Base-by-base conservation (phyloP, 2,329 filamentous ascomycete genomes). In the Didymella exigua region DNA sequence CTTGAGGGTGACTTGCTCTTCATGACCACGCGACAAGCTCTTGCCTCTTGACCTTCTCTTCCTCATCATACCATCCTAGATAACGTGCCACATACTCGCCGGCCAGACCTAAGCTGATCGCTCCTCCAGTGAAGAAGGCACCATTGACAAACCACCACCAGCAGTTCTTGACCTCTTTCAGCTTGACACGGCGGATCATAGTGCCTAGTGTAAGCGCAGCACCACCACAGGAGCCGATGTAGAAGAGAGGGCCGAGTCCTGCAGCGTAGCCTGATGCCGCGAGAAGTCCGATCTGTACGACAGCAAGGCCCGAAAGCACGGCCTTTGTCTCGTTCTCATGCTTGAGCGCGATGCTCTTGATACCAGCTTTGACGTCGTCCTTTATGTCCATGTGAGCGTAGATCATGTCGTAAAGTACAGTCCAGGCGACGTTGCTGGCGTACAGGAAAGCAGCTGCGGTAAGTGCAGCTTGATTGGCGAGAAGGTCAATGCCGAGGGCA, bases 361-460 rank as follows among this genome's bases (percentile, higher is more conserved):
- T 95, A 8, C 91, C 92, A 0, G 88, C 91, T 74, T 91, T 92
- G 58, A 82, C 86, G 69, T 96, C 91, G 65, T 96, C 91, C 68
- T 88, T 88, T 73, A 93, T 89, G 67, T 96, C 91, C 87, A 95
- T 93, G 72, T 96, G 91, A 13, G 91, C 91, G 74, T 96, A 96
- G 27, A 96, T 91, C 86, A 95, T 96, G 73, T 96, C 91, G 73
- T 96, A 96, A 33, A 96, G 77, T 23, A 96, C 83, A 0, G 91
- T 96, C 92, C 92, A 96, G 3, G 90, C 86, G 21, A 95, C 81
- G 65, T 92, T 95, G 37, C 89, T 91, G 10, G 83, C 78, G 71
- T 96, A 96, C 43, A 96, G 78, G 53, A 84, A 84, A 2, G 81
- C 84, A 1, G 89, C 89, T 1, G 89, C 86, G 4, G 82, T 79